Evolutionary conservation across 495 filamentous ascomycete genomes (phyloP).

Genomic region (Antarctomyces pellizariae): DNA sequence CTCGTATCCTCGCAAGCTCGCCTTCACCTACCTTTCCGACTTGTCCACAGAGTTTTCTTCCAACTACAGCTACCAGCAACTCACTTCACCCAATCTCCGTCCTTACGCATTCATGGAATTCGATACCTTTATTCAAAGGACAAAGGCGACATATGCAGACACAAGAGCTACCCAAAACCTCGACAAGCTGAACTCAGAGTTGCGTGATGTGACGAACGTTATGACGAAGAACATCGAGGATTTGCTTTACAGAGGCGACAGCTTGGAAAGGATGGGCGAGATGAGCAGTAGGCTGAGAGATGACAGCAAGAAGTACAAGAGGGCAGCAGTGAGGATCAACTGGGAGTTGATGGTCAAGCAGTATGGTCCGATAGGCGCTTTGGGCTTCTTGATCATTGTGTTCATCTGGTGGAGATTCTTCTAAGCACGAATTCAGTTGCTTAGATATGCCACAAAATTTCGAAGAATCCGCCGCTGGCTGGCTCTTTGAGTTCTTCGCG

Average conservation of each 20-base stretch:
- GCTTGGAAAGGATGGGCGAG: conserved; percentile 91
- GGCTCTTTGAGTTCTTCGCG: too few species aligned
- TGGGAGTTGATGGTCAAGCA: conserved; percentile 95
- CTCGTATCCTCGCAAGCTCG: conserved; percentile 91
- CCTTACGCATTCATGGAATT: conserved; percentile 96
- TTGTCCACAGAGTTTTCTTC: conserved; percentile 76
- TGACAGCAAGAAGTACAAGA: conserved; percentile 81
- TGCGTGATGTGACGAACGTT: conserved; percentile 91
- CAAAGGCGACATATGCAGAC: conserved; percentile 88
- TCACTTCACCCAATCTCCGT: conserved; percentile 48
- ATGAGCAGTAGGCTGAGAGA: conserved; percentile 67
- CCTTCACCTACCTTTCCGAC: conserved; percentile 95
- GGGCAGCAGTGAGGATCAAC: conserved; percentile 87
- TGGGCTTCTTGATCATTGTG: conserved; percentile 57
- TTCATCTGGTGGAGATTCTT: conserved; percentile 91
- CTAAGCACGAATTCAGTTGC: too few species aligned
- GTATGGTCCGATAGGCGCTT: conserved; percentile 70
- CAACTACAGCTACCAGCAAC: conserved; percentile 49
- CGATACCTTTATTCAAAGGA: conserved; percentile 86
- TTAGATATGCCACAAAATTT: too few species aligned
- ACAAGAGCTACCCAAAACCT: conserved; percentile 68
- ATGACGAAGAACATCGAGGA: conserved; percentile 99
- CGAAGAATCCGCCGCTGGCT: conserved; percentile 2
- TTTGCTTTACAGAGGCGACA: conserved; percentile 82
- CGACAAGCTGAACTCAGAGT: conserved; percentile 67